phyloP scores from a whole-genome alignment of 352 stramenopile genomes.

The Phytopythium delawarense region DNA sequence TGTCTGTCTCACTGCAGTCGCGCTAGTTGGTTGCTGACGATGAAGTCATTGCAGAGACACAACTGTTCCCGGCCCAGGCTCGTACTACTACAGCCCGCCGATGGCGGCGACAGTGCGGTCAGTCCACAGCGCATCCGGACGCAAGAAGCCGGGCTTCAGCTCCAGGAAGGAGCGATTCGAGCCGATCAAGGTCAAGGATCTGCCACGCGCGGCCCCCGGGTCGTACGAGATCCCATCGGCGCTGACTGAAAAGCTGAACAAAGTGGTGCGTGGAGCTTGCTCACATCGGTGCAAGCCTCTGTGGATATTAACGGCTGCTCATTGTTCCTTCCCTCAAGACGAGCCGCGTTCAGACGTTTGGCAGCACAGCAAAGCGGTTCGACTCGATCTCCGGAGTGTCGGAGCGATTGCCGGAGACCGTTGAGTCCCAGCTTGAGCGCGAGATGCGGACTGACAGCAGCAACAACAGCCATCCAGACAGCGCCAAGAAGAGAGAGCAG shows the following conservation, averaged over 20 bases:
- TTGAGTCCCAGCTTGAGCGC: slow-evolving; percentile 52
- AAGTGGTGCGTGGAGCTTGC: slow-evolving; percentile 36
- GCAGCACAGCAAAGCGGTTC: slow-evolving; percentile 73
- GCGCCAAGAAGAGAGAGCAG: slow-evolving; percentile 16
- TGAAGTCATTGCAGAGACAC: slow-evolving; percentile 14
- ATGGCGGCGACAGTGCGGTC: slow-evolving; percentile 24
- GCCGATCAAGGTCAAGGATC: slow-evolving; percentile 30
- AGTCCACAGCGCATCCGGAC: slow-evolving; percentile 12
- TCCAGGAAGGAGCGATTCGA: slow-evolving; percentile 77
- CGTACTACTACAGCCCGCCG: slow-evolving; percentile 63
- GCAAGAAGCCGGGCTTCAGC: slow-evolving; percentile 56
- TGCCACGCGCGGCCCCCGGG: slow-evolving; percentile 47
- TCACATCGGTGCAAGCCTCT: no score
- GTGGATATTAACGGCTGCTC: background rate
- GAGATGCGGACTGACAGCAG: slow-evolving; percentile 37
- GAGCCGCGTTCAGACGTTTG: slow-evolving; percentile 65
- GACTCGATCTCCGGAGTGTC: slow-evolving; percentile 34
- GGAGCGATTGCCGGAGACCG: slow-evolving; percentile 17
- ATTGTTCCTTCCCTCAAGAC: slow-evolving; percentile 20
- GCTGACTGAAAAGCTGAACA: slow-evolving; percentile 58
- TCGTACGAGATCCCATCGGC: slow-evolving; percentile 64
- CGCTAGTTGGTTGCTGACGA: background rate
- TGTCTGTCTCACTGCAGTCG: background rate
- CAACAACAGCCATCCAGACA: slow-evolving; percentile 9
- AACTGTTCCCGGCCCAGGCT: slow-evolving; percentile 37